Evolutionary conservation across 140 eudicot species (phyloP), one percentile per base, ranked within the genome.

Genomic region (Stevia rebaudiana): DNA sequence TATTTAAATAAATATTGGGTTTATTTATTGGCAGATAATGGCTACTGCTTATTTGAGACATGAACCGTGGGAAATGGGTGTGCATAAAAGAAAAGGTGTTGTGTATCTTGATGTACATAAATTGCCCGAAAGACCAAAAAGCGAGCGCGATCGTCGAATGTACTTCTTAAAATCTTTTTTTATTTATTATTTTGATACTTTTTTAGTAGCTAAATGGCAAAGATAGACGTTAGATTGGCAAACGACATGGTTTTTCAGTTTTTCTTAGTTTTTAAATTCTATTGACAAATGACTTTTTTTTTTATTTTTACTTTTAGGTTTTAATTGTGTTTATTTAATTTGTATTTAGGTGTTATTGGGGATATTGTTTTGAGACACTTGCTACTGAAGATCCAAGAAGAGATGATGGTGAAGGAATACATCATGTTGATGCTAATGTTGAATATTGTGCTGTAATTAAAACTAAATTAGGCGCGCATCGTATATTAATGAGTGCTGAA

Each of bases 1-100:
- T 0, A 3, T 11, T 44, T 47, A 13, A 31, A 46, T 12, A 4
- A 31, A 22, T 35, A 33, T 50, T 40, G 37, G 47, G 13, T 41
- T 40, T 49, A 5, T 40, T 37, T 28, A 11, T 21, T 64, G 74
- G 69, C 84, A 92, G 99, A 88, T 94, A 75, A 42, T 94, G 83
- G 94, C 97, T 9, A 94, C 99, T 75, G 95, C 95, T 78, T 94
- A 88, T 77, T 76, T 88, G 62, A 85, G 95, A 68, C 73, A 85
- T 23, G 99, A 94, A 48, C 95, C 99, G 24, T 94, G 99, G 99
- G 99, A 94, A 80, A 94, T 94, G 99, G 99, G 99, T 65, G 99
- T 94, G 51, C 99, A 94, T 75, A 94, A 83, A 78, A 81, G 99
- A 74, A 94, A 88, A 51, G 99, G 99, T 15, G 97, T 85, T 25